A percentile compares a stretch with the other conserved stretches of the same genome.
Conservation (phyloP, 2,329 filamentous ascomycete species). For the Mycocentrospora acerina region DNA sequence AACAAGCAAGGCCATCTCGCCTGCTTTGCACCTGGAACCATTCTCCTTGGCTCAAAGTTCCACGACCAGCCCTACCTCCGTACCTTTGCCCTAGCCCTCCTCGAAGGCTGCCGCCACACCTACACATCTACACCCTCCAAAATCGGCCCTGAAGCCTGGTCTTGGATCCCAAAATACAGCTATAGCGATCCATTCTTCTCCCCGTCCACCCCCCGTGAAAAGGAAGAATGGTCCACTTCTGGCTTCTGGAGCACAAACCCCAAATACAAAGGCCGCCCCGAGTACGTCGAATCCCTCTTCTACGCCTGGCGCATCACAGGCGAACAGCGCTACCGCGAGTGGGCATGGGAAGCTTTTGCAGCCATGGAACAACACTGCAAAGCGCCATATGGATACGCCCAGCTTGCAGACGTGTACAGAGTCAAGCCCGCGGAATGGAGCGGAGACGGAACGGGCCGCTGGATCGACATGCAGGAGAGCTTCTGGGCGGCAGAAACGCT, state of each 20-base stretch:
- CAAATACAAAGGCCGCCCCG: conserved; percentile 39
- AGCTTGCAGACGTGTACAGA: conserved; percentile 39
- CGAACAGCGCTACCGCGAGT: conserved; percentile 42
- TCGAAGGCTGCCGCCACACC: conserved; percentile 44
- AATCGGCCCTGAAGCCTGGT: conserved; percentile 43
- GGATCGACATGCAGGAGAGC: conserved; percentile 43
- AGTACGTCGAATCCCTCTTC: conserved; percentile 45
- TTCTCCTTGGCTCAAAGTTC: conserved; percentile 42
- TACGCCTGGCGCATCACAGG: conserved; percentile 46
- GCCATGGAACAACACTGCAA: conserved; percentile 42
- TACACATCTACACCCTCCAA: conserved; percentile 41
- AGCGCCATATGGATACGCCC: conserved; percentile 43
- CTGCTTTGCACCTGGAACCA: conserved; percentile 43
- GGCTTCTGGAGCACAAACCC: conserved; percentile 41
- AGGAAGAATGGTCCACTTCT: conserved; percentile 26
- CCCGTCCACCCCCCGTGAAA: conserved; percentile 29
- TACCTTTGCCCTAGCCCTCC: conserved; percentile 41
- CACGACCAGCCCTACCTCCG: conserved; percentile 35
- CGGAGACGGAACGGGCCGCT: conserved; percentile 22
- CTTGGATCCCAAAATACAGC: conserved; percentile 42
- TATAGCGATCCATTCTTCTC: conserved; percentile 32
- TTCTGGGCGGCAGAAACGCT: conserved; percentile 46
- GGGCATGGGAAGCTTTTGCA: conserved; percentile 46
- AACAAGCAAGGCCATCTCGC: conserved; percentile 45
- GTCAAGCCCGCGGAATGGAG: conserved; percentile 17